phyloP scores from a whole-genome alignment of 2,329 filamentous ascomycete genomes.

The Tolypocladium ovalisporum region DNA sequence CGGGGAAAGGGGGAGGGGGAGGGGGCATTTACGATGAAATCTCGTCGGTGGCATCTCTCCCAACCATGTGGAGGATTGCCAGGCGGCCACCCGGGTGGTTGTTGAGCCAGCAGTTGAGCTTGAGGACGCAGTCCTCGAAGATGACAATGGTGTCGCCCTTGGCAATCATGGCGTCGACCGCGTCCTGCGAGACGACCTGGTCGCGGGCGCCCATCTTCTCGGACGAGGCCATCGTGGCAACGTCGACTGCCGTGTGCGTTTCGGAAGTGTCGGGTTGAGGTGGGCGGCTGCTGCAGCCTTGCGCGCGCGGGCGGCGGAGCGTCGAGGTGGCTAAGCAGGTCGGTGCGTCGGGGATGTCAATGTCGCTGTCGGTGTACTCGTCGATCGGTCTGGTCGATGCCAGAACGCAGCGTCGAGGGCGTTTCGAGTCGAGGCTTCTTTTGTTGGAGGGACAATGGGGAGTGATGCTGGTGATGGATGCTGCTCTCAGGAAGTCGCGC shows the following conservation, averaged over 20 bases:
- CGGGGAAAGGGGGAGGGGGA: neutral
- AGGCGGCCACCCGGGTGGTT: conserved; percentile 91
- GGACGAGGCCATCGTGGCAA: neutral
- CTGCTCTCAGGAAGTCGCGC: neutral
- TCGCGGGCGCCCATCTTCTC: neutral
- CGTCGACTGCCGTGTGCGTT: neutral
- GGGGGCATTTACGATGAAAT: conserved; percentile 62
- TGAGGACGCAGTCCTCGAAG: conserved; percentile 69
- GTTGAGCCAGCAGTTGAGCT: conserved; percentile 76
- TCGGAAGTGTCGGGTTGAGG: neutral
- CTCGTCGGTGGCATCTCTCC: conserved; percentile 88
- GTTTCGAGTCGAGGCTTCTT: too few species aligned
- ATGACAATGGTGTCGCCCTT: conserved; percentile 73
- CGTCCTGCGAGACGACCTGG: conserved; percentile 26
- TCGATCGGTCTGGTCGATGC: neutral
- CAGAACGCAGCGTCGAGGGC: neutral
- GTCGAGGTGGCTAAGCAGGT: neutral
- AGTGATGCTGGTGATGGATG: neutral
- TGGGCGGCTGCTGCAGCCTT: neutral
- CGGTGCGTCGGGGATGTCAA: neutral
- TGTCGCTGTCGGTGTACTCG: too few species aligned
- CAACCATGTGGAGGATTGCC: conserved; percentile 86
- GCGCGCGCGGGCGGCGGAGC: neutral
- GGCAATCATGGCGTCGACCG: conserved; percentile 65
- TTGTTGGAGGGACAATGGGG: neutral